Base-by-base conservation (phyloP, 2,329 filamentous ascomycete species). In the Fusarium sp. region DNA sequence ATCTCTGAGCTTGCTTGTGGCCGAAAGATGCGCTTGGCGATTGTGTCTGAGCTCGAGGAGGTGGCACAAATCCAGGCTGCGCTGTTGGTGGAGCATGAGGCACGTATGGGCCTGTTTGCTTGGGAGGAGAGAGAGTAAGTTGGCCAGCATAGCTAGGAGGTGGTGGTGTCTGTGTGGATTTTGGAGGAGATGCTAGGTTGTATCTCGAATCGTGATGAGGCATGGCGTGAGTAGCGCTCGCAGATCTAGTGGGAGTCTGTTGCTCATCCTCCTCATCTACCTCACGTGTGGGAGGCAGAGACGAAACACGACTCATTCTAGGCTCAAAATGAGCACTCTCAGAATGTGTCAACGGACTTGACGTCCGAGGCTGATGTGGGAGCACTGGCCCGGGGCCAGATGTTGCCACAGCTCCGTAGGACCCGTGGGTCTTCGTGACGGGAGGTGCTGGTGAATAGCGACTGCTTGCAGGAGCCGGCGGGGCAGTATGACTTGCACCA, bases 271-370 rank as follows among this genome's bases (percentile, higher is more conserved):
- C 87, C 72, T 91, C 89, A 56, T 90, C 88, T 8, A 90, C 88
- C 75, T 91, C 89, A 14, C 85, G 83, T 1, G 89, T 91, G 1
- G 89, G 85, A 2, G 89, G 88, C 2, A 91, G 82, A 56, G 88
- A 90, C 10, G 87, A 82, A 23, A 89, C 83, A 13, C 88, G 83
- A 45, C 84, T 88, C 11, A 88, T 76, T 48, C 85, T 83, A 15
- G 86, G 82, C 71, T 91, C 89, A 69, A 88, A 86, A 3, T 85
- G 86, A 38, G 86, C 86, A 71, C 83, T 87, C 76, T 91, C 89
- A 64, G 90, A 91, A 72, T 91, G 88, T 9, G 89, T 89, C 64
- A 91, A 78, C 1, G 90, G 90, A 70, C 90, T 92, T 3, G 89
- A 91, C 3, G 90, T 91, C 69, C 90, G 83, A 12, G 90, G 89